phyloP scores from a whole-genome alignment of 345 rosid species.

The Turritis glabra region DNA sequence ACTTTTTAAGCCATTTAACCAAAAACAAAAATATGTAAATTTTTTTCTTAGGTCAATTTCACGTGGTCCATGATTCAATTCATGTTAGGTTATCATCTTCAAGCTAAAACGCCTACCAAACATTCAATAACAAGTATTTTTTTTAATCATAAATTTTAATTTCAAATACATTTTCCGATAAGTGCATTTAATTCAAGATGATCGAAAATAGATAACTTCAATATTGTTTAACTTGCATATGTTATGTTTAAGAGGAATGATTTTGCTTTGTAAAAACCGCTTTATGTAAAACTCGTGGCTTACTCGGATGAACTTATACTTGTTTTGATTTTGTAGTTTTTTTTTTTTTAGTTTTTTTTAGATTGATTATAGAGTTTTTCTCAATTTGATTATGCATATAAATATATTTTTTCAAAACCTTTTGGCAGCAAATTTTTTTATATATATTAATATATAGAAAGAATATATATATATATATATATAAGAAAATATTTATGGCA shows the following conservation, averaged over 20 bases:
- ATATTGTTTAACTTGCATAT: not conserved
- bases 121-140: conserved; percentile 14
- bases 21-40: not conserved
- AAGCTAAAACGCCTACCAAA: conserved; percentile 27
- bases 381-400: not conserved
- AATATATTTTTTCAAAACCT: not conserved
- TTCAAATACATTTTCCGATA: not conserved
- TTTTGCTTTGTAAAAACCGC: not conserved
- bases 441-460: not conserved
- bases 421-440: not conserved
- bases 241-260: not conserved
- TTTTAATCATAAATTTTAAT: not conserved
- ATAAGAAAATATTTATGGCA: not conserved
- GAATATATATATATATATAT: not conserved
- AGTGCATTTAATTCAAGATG: conserved; percentile 1
- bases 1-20: no score
- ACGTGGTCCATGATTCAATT: conserved; percentile 21
- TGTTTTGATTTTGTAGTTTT: not conserved
- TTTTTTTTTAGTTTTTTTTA: not conserved
- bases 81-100: conserved; percentile 34
- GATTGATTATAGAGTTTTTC: not conserved
- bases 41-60: conserved; percentile 1
- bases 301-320: not conserved
- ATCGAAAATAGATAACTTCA: conserved; percentile 2
- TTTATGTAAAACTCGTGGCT: not conserved